phyloP scores from a whole-genome alignment of 371 early-diverging fungal species.

The Gilbertella persicaria region DNA sequence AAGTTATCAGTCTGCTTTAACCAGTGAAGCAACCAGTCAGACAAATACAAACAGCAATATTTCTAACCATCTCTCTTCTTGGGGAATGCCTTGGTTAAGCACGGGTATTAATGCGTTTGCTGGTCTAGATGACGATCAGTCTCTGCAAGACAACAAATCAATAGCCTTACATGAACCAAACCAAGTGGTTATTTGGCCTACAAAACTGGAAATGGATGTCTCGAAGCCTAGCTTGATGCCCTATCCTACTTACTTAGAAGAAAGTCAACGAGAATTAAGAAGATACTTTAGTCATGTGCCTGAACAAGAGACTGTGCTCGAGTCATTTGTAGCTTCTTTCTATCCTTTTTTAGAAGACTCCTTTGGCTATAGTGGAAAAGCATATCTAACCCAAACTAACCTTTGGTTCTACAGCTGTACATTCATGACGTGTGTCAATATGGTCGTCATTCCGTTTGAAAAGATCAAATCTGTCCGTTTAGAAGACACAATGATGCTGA shows the following conservation, averaged over 20 bases:
- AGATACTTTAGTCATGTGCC: slow-evolving; percentile 32
- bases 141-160: too few relatives aligned
- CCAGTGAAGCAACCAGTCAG: background rate
- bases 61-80: slow-evolving; percentile 11
- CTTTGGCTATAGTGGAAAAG: slow-evolving; percentile 35
- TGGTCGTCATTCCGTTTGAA: slow-evolving; percentile 38
- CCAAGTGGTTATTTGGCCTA: slow-evolving; percentile 30
- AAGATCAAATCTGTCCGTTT: slow-evolving; percentile 28
- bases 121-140: background rate
- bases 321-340: background rate
- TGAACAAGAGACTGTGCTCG: slow-evolving; percentile 27
- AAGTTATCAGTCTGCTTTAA: background rate
- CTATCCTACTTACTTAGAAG: slow-evolving; percentile 18
- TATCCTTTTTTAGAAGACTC: background rate
- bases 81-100: slow-evolving; percentile 40
- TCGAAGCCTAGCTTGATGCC: slow-evolving; percentile 17
- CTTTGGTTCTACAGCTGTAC: slow-evolving; percentile 41
- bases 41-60: background rate
- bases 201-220: slow-evolving; percentile 28
- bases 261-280: slow-evolving; percentile 30
- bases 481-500: slow-evolving; percentile 21
- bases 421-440: background rate
- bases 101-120: background rate
- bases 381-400: slow-evolving; percentile 32
- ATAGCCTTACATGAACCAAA: background rate